phyloP scores from a whole-genome alignment of 2,329 filamentous ascomycete species.

The Aspergillus ruber region DNA sequence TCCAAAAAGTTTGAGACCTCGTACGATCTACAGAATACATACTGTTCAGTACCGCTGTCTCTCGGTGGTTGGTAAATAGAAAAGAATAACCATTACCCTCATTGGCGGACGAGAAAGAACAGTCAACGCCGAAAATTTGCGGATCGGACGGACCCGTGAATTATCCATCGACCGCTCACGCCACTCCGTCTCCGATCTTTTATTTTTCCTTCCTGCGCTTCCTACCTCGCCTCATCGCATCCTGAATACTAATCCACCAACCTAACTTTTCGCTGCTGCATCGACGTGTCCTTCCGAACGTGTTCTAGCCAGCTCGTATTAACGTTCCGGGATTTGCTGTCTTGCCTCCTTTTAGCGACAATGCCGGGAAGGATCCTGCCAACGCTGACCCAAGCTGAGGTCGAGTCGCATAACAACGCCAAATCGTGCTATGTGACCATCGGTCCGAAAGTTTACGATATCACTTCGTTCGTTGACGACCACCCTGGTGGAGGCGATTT shows the following conservation, averaged over 20 bases:
- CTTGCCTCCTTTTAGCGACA: conserved; percentile 17
- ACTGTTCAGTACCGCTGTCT: background rate
- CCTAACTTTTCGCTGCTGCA: background rate
- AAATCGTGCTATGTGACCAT: conserved; percentile 92
- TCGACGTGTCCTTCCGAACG: background rate
- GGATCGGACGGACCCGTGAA: conserved; percentile 15
- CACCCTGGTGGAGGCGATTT: conserved; percentile 88
- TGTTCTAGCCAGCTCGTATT: background rate
- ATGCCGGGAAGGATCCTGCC: conserved; percentile 82
- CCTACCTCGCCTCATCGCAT: background rate
- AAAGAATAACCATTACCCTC: background rate
- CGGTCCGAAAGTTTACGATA: conserved; percentile 85
- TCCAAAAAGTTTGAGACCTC: no score
- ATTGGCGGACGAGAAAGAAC: background rate
- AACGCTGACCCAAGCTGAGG: conserved; percentile 72
- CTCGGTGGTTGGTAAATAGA: no score
- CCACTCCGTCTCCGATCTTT: conserved; percentile 14
- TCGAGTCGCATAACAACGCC: conserved; percentile 69
- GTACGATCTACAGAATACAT: background rate
- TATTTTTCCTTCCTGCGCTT: conserved; percentile 2
- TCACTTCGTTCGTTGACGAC: conserved; percentile 82
- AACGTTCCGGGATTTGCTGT: background rate
- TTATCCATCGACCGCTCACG: conserved; percentile 15
- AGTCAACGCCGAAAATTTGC: conserved; percentile 4
- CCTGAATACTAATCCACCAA: background rate